Base-by-base conservation (phyloP, 2,329 filamentous ascomycete species). In the Dactylellina cionopaga region DNA sequence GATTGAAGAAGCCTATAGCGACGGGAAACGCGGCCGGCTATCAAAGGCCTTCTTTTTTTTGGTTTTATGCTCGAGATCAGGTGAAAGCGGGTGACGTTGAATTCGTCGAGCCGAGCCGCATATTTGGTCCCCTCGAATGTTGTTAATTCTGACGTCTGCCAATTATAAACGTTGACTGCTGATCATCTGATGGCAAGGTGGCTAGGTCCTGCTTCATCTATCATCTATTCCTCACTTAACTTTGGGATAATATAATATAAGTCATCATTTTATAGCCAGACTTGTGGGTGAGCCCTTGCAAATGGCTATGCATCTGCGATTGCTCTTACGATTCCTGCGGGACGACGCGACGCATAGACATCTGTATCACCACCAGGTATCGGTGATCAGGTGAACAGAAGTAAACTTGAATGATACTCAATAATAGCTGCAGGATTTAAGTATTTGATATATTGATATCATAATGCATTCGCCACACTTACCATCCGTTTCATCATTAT, bases 1-100 rank as follows among this genome's bases (percentile, higher is more conserved):
- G 47, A 59, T 55, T 27, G 22, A 52, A 5, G 15, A 29, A 51
- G 44, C 22, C 37, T 24, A 25, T 24, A n/a, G 17, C 25, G 24
- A 51, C 51, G 58, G 66, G 54, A 71, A 71, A 51, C 66, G 58
- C 66, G 66, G 66, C n/a, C n/a, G n/a, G n/a, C 27, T 52, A 37
- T 56, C 51, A 49, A 49, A 31, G 39, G 41, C 22, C 25, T 15
- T 47, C 7, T 64, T n/a, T n/a, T n/a, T n/a, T n/a, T n/a, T n/a
- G n/a, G n/a, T n/a, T 24, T 43, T 63, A 29, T 22, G 46, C 44
- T 52, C 44, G 31, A 58, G 31, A 63, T 70, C 49, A 58, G 66
- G 49, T 71, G 33, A 56, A 64, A 24, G 47, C 58, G 51, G 66
- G 56, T 70, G 55, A 70, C 56, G 65, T 58, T 58, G 59, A 52